These are phyloP conservation scores for Apiospora koreana DNA, from an alignment of 2,329 filamentous ascomycete species.

Conservation along the genomic window DNA sequence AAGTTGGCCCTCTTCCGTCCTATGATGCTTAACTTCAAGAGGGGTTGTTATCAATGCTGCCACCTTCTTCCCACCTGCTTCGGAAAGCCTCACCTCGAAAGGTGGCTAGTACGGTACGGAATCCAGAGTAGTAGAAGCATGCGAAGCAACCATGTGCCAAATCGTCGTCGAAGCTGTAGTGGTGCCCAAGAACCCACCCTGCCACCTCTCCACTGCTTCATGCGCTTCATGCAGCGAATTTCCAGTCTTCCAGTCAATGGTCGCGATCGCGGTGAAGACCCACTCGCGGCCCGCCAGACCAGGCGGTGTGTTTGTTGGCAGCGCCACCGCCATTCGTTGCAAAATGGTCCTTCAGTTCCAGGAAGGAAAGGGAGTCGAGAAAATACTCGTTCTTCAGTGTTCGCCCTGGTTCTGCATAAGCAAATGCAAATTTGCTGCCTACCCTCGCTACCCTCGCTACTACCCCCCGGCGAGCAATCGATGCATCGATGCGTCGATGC, in stretches of 20 bases:
- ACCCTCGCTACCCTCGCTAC: no score
- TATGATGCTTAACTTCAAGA: neutral
- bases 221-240: neutral
- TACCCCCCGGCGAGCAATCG: neutral
- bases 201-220: constrained; percentile 9
- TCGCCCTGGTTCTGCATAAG: neutral
- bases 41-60: neutral
- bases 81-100: neutral
- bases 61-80: neutral
- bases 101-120: neutral
- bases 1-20: constrained; percentile 10
- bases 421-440: neutral
- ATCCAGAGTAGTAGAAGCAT: neutral
- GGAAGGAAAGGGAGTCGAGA: no score
- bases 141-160: constrained; percentile 7
- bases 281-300: neutral
- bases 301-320: constrained; percentile 8
- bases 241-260: constrained; percentile 7
- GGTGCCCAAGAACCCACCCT: constrained; percentile 9
- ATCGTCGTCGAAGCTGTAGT: constrained; percentile 10
- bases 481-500: neutral
- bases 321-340: constrained; percentile 5
- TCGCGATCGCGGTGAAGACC: neutral
- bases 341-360: neutral
- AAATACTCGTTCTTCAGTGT: neutral